Conservation (phyloP, 352 stramenopile species). For the Phytopythium sindhum region DNA sequence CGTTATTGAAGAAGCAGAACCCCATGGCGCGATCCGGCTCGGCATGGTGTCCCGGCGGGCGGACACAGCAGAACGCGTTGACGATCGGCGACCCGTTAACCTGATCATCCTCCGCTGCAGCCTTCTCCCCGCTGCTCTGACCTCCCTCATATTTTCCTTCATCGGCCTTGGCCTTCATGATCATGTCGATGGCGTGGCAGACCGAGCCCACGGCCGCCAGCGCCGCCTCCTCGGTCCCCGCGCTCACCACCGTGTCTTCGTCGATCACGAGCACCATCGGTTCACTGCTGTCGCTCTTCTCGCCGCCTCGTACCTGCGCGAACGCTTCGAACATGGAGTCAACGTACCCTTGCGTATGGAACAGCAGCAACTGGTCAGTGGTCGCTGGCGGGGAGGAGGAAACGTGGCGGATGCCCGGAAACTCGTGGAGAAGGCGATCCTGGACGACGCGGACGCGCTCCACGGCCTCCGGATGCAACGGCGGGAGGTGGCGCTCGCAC, state of each 20-base stretch:
- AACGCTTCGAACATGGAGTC: slow-evolving; percentile 23
- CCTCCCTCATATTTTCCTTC: background rate
- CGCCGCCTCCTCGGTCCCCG: slow-evolving; percentile 26
- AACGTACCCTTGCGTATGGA: slow-evolving; percentile 31
- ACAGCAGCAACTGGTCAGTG: slow-evolving; percentile 24
- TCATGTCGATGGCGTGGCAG: slow-evolving; percentile 36
- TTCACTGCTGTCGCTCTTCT: background rate
- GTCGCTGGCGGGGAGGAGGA: slow-evolving; percentile 17
- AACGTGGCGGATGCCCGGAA: slow-evolving; percentile 22
- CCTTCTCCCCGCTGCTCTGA: background rate
- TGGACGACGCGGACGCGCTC: slow-evolving; percentile 27
- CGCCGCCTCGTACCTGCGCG: slow-evolving; percentile 1
- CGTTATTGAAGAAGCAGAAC: slow-evolving; percentile 97
- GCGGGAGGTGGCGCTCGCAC: slow-evolving; percentile 26
- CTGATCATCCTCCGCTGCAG: slow-evolving; percentile 8
- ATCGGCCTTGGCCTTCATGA: slow-evolving; percentile 20
- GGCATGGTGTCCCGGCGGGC: slow-evolving; percentile 61
- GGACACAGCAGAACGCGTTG: slow-evolving; percentile 89
- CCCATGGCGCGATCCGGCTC: slow-evolving; percentile 49
- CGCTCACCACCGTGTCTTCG: slow-evolving; percentile 31
- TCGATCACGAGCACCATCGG: slow-evolving; percentile 18
- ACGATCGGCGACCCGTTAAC: slow-evolving; percentile 9
- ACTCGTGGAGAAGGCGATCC: slow-evolving; percentile 22
- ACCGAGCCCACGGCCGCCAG: slow-evolving; percentile 29
- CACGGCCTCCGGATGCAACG: slow-evolving; percentile 23